Evolutionary conservation across 768 basidiomycete genomes (phyloP), one percentile per base, ranked within the genome.

Genomic region (Phlebiopsis flavidoalba): DNA sequence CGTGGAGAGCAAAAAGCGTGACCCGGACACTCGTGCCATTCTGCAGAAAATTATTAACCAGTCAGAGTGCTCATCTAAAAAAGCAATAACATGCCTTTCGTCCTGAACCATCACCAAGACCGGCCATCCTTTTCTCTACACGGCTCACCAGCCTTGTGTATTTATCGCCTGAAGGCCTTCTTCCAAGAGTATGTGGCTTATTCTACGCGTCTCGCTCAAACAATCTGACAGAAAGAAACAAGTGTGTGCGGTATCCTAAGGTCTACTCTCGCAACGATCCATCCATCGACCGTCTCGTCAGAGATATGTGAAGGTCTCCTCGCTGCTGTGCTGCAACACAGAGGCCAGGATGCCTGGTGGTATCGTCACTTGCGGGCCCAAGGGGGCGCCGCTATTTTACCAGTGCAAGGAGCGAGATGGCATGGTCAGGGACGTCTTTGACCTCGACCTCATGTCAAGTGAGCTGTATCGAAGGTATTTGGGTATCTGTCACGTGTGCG

Each of bases 341-440:
- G 96, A 65, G 97, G 96, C 12, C 96, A 99, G 73, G 97, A 99
- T 79, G 97, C 97, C 0, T 96, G n/a, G 95, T 65, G 97, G 97
- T 37, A 88, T 98, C 68, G 88, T 99, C 61, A 99, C 97, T 36
- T 95, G 97, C 72, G 97, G 95, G 3, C 85, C 86, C 5, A 94
- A 93, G 71, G 97, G 97, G 26, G n/a, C n/a, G n/a, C n/a, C 86
- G 95, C 48, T n/a, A n/a, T 90, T 99, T 71, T 98, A 90, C 74
- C 97, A 99, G 72, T 95, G 94, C 81, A 99, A 99, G 75, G n/a
- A n/a, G 93, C 94, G 26, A 99, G n/a, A 98, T 70, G 97, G 97
- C 48, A 98, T 99, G 97, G 96, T 99, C 67, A 83, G 95, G 55
- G 97, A 99, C 70, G 89, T 98, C 62, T 94, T 98, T 73, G 95